These are phyloP conservation scores for Canariomyces notabilis DNA, from an alignment of 2,329 filamentous ascomycete species.

Conservation along the genomic window DNA sequence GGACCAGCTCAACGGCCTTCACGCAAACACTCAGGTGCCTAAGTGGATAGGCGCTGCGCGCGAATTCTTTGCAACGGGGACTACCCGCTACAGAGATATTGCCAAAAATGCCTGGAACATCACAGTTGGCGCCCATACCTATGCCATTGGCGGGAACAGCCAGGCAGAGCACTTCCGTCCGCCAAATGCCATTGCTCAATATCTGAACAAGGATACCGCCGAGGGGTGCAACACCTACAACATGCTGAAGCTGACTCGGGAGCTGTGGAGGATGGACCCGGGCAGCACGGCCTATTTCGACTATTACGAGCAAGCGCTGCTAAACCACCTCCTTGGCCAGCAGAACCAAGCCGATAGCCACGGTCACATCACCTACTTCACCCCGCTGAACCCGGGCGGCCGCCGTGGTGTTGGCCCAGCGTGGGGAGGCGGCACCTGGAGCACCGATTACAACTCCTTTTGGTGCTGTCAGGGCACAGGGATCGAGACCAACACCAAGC, in stretches of 20 bases:
- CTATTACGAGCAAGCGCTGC: slow-evolving; percentile 46
- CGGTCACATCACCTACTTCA: slow-evolving; percentile 51
- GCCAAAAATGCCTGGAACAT: slow-evolving; percentile 46
- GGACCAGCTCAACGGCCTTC: slow-evolving; percentile 44
- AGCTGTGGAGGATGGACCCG: slow-evolving; percentile 44
- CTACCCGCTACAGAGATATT: slow-evolving; percentile 41
- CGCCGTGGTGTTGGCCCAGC: slow-evolving; percentile 46
- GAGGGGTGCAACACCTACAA: slow-evolving; percentile 53
- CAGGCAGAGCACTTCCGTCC: slow-evolving; percentile 48
- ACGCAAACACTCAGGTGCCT: slow-evolving; percentile 50
- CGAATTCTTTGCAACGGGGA: slow-evolving; percentile 45
- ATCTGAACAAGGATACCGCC: slow-evolving; percentile 41
- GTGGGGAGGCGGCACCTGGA: slow-evolving; percentile 51
- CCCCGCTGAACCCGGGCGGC: slow-evolving; percentile 43
- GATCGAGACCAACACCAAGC: slow-evolving; percentile 49
- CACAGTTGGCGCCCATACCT: slow-evolving; percentile 42
- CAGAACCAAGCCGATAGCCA: slow-evolving; percentile 41
- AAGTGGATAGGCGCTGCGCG: slow-evolving; percentile 49
- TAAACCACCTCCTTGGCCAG: slow-evolving; percentile 47
- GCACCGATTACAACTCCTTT: slow-evolving; percentile 47
- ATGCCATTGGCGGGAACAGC: slow-evolving; percentile 51
- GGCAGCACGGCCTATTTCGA: slow-evolving; percentile 43
- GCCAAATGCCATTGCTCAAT: slow-evolving; percentile 41
- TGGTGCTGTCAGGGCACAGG: slow-evolving; percentile 52
- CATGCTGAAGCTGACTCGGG: slow-evolving; percentile 51